These are phyloP conservation scores for Solanum ossicruentum DNA, from an alignment of 257 asterid genomes.

Conservation along the genomic window DNA sequence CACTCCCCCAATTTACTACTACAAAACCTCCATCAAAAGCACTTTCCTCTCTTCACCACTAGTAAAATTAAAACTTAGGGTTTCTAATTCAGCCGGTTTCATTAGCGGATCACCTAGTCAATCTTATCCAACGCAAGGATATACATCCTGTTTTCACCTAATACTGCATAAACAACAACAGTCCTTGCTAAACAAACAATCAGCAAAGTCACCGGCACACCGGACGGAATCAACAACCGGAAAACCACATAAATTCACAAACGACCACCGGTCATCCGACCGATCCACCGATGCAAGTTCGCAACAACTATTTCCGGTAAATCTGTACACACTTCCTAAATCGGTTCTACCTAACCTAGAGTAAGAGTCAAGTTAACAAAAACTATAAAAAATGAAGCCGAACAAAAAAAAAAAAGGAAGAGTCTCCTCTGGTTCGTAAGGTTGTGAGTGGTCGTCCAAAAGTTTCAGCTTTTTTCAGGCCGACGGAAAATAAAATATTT, in stretches of 20 bases:
- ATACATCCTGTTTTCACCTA: not conserved
- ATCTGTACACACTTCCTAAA: not conserved
- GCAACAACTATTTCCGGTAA: not conserved
- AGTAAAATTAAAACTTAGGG: not conserved
- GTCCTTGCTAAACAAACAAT: not conserved
- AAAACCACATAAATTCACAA: not conserved
- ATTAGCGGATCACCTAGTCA: not conserved
- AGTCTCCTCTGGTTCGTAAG: not conserved
- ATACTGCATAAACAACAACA: not conserved
- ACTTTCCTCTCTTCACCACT: not conserved
- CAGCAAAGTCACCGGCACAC: not conserved
- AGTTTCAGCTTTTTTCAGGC: not conserved
- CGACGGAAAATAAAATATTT: constrained; percentile 3
- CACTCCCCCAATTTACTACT: constrained; percentile 4
- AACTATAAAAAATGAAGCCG: not conserved
- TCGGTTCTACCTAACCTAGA: not conserved
- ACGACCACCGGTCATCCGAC: not conserved
- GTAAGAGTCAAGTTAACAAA: not conserved
- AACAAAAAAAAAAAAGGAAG: not conserved
- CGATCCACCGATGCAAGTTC: constrained; percentile 12
- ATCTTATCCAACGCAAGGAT: not conserved
- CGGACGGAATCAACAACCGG: not conserved
- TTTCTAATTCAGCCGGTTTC: not conserved
- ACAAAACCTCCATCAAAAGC: constrained; percentile 3
- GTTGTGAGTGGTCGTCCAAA: not conserved